These are phyloP conservation scores for Strobilomyces echinocephalus DNA, from an alignment of 768 basidiomycete species.

Conservation along the genomic window DNA sequence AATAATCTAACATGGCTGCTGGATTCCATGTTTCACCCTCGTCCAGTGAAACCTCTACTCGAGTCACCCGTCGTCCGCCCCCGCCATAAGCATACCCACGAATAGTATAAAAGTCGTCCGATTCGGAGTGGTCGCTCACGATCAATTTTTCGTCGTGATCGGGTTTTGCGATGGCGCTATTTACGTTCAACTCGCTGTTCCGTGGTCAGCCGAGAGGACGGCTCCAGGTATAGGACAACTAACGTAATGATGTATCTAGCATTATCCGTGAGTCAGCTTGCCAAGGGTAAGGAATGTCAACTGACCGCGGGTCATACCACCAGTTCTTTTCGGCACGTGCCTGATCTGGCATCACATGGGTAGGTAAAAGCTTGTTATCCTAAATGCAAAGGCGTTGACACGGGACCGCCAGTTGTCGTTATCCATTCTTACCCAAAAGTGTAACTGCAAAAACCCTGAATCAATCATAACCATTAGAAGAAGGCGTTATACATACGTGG, in stretches of 20 bases:
- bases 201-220: constrained; percentile 18
- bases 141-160: constrained; percentile 47
- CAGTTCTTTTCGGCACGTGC: constrained; percentile 47
- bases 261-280: background rate
- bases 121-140: constrained; percentile 6
- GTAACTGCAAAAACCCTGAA: constrained; percentile 22
- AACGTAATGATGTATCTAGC: constrained; percentile 32
- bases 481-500: constrained; percentile 28
- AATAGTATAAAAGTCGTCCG: constrained; percentile 33
- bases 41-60: constrained; percentile 56
- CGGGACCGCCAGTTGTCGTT: background rate
- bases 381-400: constrained; percentile 4
- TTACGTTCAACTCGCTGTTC: constrained; percentile 54
- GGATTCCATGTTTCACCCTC: constrained; percentile 48
- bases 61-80: constrained; percentile 52
- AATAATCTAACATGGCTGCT: constrained; percentile 33
- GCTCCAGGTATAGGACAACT: constrained; percentile 5
- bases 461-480: background rate
- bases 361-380: constrained; percentile 64
- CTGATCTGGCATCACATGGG: constrained; percentile 45
- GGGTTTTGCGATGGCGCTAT: constrained; percentile 52
- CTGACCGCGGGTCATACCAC: constrained; percentile 50
- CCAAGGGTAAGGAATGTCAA: background rate
- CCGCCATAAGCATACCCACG: constrained; percentile 61
- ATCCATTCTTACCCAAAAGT: constrained; percentile 30